A percentile compares a stretch with the other conserved stretches of the same genome.
These are phyloP conservation scores for Globisporangium middletonii DNA, from an alignment of 352 stramenopile genomes.

Conservation along the genomic window DNA sequence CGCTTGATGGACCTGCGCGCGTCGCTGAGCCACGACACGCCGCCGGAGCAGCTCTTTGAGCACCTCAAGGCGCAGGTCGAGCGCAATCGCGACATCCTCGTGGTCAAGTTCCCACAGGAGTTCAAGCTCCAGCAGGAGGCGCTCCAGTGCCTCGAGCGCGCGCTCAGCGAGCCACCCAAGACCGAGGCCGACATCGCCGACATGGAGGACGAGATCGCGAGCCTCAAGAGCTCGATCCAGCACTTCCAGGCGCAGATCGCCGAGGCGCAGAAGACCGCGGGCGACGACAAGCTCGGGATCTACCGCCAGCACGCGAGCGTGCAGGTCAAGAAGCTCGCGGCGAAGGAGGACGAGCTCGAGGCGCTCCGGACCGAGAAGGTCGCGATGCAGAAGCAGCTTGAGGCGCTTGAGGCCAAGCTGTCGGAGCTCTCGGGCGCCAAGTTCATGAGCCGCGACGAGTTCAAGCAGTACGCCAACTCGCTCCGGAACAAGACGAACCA, in stretches of 20 bases:
- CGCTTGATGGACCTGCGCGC: conserved; percentile 66
- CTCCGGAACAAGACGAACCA: conserved; percentile 90
- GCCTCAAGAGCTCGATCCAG: conserved; percentile 51
- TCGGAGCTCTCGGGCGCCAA: conserved; percentile 50
- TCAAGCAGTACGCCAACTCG: conserved; percentile 84
- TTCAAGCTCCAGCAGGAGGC: conserved; percentile 73
- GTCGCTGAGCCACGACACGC: conserved; percentile 69
- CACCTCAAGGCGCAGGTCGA: conserved; percentile 75
- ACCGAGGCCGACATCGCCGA: conserved; percentile 84
- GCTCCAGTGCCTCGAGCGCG: conserved; percentile 65
- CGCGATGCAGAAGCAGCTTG: conserved; percentile 59
- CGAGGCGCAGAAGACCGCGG: conserved; percentile 53
- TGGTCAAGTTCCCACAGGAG: conserved; percentile 67
- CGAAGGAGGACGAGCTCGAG: conserved; percentile 89
- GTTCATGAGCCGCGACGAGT: conserved; percentile 87
- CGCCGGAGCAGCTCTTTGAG: conserved; percentile 85
- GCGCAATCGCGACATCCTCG: conserved; percentile 63
- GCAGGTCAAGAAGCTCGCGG: conserved; percentile 80
- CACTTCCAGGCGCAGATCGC: conserved; percentile 68
- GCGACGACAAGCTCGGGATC: conserved; percentile 89
- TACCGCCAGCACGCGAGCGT: conserved; percentile 88
- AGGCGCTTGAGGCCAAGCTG: conserved; percentile 69
- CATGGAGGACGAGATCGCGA: conserved; percentile 79
- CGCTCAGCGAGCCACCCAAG: conserved; percentile 70
- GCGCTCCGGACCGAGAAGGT: conserved; percentile 45